Percentiles rank a stretch among this genome's conserved stretches.
phyloP scores from a whole-genome alignment of 495 filamentous ascomycete species.

The Penicillium cataractarum region DNA sequence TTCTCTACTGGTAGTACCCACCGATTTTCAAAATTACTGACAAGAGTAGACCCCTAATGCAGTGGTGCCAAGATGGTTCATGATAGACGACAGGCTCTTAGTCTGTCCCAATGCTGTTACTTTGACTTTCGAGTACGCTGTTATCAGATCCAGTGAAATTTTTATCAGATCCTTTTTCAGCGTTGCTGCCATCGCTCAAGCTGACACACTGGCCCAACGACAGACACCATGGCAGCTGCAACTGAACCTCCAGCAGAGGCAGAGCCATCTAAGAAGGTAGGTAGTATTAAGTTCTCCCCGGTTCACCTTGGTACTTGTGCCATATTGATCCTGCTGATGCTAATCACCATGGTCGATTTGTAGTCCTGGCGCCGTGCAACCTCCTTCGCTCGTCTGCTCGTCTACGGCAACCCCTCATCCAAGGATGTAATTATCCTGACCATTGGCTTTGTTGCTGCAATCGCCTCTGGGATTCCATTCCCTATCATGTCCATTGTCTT shows the following conservation, averaged over 20 bases:
- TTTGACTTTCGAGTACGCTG: not conserved
- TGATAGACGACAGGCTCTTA: not conserved
- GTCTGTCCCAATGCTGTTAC: not conserved
- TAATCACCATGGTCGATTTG: not conserved
- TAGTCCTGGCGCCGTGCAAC: not conserved
- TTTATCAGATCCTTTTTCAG: not conserved
- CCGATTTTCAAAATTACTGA: not conserved
- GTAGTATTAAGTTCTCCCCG: not conserved
- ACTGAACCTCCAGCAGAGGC: not conserved
- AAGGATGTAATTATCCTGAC: conserved; percentile 53
- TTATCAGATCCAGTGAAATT: not conserved
- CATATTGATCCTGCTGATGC: not conserved
- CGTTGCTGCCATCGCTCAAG: not conserved
- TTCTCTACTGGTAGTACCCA: not conserved
- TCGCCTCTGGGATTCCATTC: conserved; percentile 66
- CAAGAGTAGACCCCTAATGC: not conserved
- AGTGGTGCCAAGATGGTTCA: not conserved
- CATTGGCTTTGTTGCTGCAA: conserved; percentile 52
- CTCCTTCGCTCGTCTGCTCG: not conserved
- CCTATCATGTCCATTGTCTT: conserved; percentile 68
- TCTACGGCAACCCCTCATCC: conserved; percentile 34
- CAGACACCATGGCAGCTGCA: not conserved
- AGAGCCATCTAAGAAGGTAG: not conserved
- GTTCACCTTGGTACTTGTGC: not conserved
- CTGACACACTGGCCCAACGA: not conserved